These are phyloP conservation scores for Vigna hirtella DNA, from an alignment of 306 rosid genomes.

Conservation along the genomic window DNA sequence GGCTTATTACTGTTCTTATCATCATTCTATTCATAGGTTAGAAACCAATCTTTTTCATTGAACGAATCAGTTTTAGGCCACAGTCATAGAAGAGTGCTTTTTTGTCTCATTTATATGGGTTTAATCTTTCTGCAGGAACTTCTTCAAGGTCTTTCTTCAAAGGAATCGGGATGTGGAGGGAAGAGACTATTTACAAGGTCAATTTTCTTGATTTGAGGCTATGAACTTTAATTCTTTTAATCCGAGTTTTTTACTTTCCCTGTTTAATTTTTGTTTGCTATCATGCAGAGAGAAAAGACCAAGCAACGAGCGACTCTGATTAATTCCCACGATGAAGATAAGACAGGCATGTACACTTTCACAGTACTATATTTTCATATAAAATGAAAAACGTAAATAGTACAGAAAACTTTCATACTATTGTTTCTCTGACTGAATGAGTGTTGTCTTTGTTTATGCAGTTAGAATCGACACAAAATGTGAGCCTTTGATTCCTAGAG, in stretches of 20 bases:
- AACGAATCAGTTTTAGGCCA: neutral
- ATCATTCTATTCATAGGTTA: slow-evolving; percentile 81
- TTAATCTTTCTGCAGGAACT: slow-evolving; percentile 58
- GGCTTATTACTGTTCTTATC: slow-evolving; percentile 92
- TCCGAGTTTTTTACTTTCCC: neutral
- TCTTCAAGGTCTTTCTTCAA: slow-evolving; percentile 82
- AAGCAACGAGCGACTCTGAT: slow-evolving; percentile 41
- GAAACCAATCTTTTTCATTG: neutral
- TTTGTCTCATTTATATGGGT: neutral
- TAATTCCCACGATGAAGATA: slow-evolving; percentile 64
- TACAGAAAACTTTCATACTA: neutral
- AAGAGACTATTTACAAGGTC: slow-evolving; percentile 73
- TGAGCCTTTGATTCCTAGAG: slow-evolving; percentile 64
- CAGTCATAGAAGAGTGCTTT: neutral
- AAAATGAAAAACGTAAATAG: neutral
- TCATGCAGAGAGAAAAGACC: slow-evolving; percentile 65
- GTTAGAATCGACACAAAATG: slow-evolving; percentile 62
- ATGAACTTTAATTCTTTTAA: neutral
- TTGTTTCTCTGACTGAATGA: neutral
- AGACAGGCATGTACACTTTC: slow-evolving; percentile 25
- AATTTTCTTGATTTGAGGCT: neutral
- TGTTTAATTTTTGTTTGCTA: slow-evolving; percentile 11
- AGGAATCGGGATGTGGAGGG: slow-evolving; percentile 82
- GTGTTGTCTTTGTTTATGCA: slow-evolving; percentile 42
- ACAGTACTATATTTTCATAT: neutral